These are phyloP conservation scores for Xylariales sp. DNA, from an alignment of 2,329 filamentous ascomycete genomes.

Conservation along the genomic window DNA sequence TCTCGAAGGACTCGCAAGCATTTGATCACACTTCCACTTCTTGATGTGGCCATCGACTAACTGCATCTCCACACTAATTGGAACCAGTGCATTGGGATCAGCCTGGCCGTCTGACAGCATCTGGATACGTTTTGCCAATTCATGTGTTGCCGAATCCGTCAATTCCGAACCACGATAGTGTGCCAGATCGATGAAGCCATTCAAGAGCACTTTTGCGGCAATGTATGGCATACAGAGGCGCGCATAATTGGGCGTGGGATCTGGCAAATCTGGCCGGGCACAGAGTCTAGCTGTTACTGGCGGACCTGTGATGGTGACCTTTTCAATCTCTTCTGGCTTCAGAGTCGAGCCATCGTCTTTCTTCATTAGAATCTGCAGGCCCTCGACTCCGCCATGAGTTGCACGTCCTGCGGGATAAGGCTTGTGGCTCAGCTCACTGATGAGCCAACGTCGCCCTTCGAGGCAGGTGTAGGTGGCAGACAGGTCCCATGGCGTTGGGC, in stretches of 20 bases:
- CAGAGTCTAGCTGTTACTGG: slow-evolving; percentile 5
- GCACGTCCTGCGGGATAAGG: slow-evolving; percentile 8
- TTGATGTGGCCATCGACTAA: background rate
- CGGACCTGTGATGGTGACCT: slow-evolving; percentile 34
- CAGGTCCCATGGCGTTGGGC: slow-evolving; percentile 6
- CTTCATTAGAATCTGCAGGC: slow-evolving; percentile 5
- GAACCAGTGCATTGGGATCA: slow-evolving; percentile 3
- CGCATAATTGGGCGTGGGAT: slow-evolving; percentile 8
- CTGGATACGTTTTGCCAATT: slow-evolving; percentile 4
- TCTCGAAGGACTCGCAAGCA: slow-evolving; percentile 7
- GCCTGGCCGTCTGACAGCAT: slow-evolving; percentile 4
- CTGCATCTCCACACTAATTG: slow-evolving; percentile 7
- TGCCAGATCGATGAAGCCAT: slow-evolving; percentile 6
- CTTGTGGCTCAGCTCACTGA: slow-evolving; percentile 8
- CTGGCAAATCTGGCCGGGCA: slow-evolving; percentile 2
- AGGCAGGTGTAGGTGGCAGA: slow-evolving; percentile 1
- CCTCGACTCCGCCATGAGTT: slow-evolving; percentile 8
- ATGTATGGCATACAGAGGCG: slow-evolving; percentile 9
- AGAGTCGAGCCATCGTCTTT: slow-evolving; percentile 21
- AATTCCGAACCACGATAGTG: slow-evolving; percentile 8
- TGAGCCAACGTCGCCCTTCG: slow-evolving; percentile 5
- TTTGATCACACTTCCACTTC: slow-evolving; percentile 7
- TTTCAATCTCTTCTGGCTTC: slow-evolving; percentile 48
- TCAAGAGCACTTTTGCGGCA: slow-evolving; percentile 6
- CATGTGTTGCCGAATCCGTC: slow-evolving; percentile 3